Percentiles rank a stretch among this genome's conserved stretches.
Evolutionary conservation across 768 basidiomycete genomes (phyloP).

Genomic region (Dentipellis sp.): DNA sequence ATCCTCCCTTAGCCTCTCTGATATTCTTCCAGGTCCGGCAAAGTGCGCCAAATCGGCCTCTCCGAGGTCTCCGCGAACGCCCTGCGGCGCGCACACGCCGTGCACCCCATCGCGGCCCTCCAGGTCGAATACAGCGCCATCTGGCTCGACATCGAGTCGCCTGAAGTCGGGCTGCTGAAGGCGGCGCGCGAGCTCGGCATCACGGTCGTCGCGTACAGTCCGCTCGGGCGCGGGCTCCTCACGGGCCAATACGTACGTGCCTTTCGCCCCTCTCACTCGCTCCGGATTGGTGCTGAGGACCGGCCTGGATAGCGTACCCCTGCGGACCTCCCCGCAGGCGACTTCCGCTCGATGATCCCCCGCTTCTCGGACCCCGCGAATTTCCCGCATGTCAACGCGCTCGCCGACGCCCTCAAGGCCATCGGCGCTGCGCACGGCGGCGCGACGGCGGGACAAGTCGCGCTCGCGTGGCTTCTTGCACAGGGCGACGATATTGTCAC

Average conservation of each 20-base stretch:
- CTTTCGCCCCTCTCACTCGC: too few species aligned
- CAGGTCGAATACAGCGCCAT: constrained; percentile 33
- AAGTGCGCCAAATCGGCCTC: constrained; percentile 26
- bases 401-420: constrained; percentile 24
- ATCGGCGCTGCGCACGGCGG: constrained; percentile 24
- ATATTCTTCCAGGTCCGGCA: constrained; percentile 18
- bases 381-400: constrained; percentile 33
- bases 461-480: constrained; percentile 37
- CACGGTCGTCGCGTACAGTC: constrained; percentile 25
- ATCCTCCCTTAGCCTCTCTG: constrained; percentile 8
- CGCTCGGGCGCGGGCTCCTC: constrained; percentile 24
- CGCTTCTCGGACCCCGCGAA: constrained; percentile 25
- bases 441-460: constrained; percentile 4
- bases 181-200: constrained; percentile 26
- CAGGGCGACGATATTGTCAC: constrained; percentile 39
- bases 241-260: constrained; percentile 21
- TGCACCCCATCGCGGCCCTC: constrained; percentile 27
- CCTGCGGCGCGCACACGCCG: constrained; percentile 27
- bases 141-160: constrained; percentile 21
- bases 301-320: constrained; percentile 15
- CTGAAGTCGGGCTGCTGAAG: constrained; percentile 15
- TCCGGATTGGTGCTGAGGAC: not conserved
- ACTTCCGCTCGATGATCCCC: constrained; percentile 20
- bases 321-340: constrained; percentile 21
- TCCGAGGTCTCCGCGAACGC: constrained; percentile 24